These are phyloP conservation scores for Trametes pubescens DNA, from an alignment of 1,284 basidiomycete genomes.

Conservation along the genomic window DNA sequence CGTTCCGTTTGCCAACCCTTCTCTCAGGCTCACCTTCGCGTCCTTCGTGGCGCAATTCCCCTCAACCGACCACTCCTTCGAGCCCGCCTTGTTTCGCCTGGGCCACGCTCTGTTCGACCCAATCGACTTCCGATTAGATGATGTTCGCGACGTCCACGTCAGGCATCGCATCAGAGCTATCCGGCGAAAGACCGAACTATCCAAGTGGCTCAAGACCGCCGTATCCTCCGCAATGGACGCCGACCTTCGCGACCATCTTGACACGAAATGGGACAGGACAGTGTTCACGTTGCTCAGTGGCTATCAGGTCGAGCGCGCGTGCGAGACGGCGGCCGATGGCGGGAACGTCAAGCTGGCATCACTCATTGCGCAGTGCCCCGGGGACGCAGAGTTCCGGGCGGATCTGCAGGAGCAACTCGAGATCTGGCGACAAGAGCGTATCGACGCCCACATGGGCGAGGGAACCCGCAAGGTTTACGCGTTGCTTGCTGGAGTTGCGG, in stretches of 20 bases:
- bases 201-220: slow-evolving; percentile 85
- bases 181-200: slow-evolving; percentile 84
- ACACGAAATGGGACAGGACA: slow-evolving; percentile 55
- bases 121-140: slow-evolving; percentile 68
- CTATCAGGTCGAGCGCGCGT: slow-evolving; percentile 88
- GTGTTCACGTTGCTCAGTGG: slow-evolving; percentile 88
- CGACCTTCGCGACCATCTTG: slow-evolving; percentile 66
- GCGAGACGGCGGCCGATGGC: slow-evolving; percentile 77
- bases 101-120: slow-evolving; percentile 93
- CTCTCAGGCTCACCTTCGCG: slow-evolving; percentile 73
- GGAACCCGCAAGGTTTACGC: slow-evolving; percentile 87
- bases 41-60: slow-evolving; percentile 83
- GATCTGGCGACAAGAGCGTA: slow-evolving; percentile 85
- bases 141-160: slow-evolving; percentile 64
- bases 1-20: slow-evolving; percentile 66
- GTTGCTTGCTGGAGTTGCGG: slow-evolving; percentile 83
- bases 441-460: slow-evolving; percentile 75
- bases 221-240: slow-evolving; percentile 81
- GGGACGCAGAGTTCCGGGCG: slow-evolving; percentile 78
- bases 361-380: slow-evolving; percentile 89
- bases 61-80: slow-evolving; percentile 75
- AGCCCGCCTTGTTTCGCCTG: slow-evolving; percentile 86
- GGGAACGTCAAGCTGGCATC: slow-evolving; percentile 90
- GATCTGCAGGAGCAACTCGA: slow-evolving; percentile 84
- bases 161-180: slow-evolving; percentile 68